These are phyloP conservation scores for Penicillium expansum DNA, from an alignment of 2,329 filamentous ascomycete species.

Conservation along the genomic window DNA sequence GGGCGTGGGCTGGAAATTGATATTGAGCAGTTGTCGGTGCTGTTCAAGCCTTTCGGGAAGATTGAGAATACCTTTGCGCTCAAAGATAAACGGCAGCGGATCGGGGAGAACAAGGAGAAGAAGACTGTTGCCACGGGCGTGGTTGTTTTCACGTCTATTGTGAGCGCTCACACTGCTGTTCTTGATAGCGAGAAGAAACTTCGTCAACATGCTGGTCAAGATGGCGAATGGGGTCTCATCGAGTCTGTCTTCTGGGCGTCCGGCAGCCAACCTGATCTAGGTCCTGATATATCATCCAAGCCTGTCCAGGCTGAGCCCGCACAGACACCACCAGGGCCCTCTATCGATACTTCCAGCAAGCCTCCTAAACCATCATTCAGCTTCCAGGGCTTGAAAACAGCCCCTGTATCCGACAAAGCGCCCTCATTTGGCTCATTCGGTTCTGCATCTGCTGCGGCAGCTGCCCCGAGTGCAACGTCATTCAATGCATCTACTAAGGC, in stretches of 20 bases:
- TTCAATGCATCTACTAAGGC: slow-evolving; percentile 26
- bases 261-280: slow-evolving; percentile 52
- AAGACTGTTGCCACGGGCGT: slow-evolving; percentile 53
- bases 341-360: slow-evolving; percentile 7
- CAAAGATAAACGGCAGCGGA: slow-evolving; percentile 55
- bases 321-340: not conserved
- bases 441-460: slow-evolving; percentile 31
- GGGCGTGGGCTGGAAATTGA: slow-evolving; percentile 48
- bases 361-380: slow-evolving; percentile 32
- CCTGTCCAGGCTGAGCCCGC: slow-evolving; percentile 22
- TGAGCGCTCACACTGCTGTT: slow-evolving; percentile 57
- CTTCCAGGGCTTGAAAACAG: slow-evolving; percentile 35
- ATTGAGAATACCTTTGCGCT: slow-evolving; percentile 55
- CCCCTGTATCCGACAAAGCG: slow-evolving; percentile 31
- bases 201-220: slow-evolving; percentile 22
- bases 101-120: slow-evolving; percentile 52
- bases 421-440: slow-evolving; percentile 46
- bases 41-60: slow-evolving; percentile 56
- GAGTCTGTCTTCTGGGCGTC: slow-evolving; percentile 57
- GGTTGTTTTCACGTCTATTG: slow-evolving; percentile 57
- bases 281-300: slow-evolving; percentile 14
- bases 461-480: slow-evolving; percentile 28
- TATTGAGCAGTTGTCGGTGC: slow-evolving; percentile 44
- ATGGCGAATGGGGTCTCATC: slow-evolving; percentile 48
- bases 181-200: slow-evolving; percentile 47